Evolutionary conservation across 805 yeast species (phyloP).

Genomic region (Saccharomycopsis sp.): DNA sequence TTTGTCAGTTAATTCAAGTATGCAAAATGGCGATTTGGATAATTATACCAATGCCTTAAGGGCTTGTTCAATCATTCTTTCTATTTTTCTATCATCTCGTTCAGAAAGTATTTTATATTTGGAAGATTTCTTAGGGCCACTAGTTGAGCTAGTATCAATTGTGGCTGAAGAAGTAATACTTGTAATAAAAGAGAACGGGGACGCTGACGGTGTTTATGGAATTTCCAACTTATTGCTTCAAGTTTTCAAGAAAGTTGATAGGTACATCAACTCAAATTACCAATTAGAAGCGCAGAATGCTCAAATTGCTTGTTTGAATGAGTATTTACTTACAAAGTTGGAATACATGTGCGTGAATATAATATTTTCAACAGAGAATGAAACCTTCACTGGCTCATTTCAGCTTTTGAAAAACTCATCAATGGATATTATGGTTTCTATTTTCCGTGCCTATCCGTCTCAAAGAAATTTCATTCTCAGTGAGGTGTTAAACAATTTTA

Average conservation of each 20-base stretch:
- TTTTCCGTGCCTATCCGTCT: constrained; percentile 36
- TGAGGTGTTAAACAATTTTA: constrained; percentile 49
- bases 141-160: constrained; percentile 34
- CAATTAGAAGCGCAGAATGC: constrained; percentile 15
- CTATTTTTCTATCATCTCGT: constrained; percentile 35
- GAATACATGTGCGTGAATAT: constrained; percentile 43
- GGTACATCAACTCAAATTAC: constrained; percentile 14
- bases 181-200: constrained; percentile 11
- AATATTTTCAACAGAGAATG: constrained; percentile 27
- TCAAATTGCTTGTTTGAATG: constrained; percentile 33
- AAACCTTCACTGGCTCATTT: constrained; percentile 21
- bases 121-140: constrained; percentile 37
- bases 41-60: constrained; percentile 25
- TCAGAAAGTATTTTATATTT: constrained; percentile 39
- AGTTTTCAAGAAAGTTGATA: constrained; percentile 8
- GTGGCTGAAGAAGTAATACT: constrained; percentile 29
- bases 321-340: constrained; percentile 47
- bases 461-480: constrained; percentile 57
- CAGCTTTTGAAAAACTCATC: constrained; percentile 20
- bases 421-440: constrained; percentile 29
- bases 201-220: background rate
- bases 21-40: constrained; percentile 23
- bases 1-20: too few relatives aligned
- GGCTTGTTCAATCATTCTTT: constrained; percentile 34
- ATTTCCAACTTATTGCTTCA: constrained; percentile 6